Conservation (phyloP, 306 rosid species). For the Gastrolobium bilobum region DNA sequence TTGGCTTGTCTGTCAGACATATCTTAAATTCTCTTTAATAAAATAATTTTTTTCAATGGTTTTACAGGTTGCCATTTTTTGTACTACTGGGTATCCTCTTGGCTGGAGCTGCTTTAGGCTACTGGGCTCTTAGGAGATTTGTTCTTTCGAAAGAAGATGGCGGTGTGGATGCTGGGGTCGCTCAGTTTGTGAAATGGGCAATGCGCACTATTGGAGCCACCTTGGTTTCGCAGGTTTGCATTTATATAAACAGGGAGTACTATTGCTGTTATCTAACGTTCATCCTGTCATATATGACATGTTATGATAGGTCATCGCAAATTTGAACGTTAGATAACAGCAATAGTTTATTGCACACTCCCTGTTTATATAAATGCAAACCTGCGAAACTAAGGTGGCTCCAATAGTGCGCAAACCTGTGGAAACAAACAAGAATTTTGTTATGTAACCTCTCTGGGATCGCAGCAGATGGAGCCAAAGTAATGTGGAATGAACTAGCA, state of each 20-base stretch:
- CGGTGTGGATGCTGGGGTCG: conserved; percentile 75
- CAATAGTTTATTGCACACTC: background rate
- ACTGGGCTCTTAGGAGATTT: no score
- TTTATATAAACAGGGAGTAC: background rate
- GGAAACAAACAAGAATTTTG: conserved; percentile 76
- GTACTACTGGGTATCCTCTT: conserved; percentile 25
- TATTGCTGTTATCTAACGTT: conserved; percentile 10
- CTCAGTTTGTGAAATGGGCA: conserved; percentile 89
- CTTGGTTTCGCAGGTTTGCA: conserved; percentile 71
- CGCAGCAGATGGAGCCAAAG: conserved; percentile 65
- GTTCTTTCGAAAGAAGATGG: conserved; percentile 65
- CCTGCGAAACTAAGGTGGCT: conserved; percentile 70
- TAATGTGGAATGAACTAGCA: conserved; percentile 65
- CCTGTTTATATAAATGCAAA: conserved; percentile 42
- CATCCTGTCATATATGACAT: conserved; percentile 3
- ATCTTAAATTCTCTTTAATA: conserved; percentile 19
- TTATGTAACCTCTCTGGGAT: conserved; percentile 69
- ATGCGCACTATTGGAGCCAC: conserved; percentile 71
- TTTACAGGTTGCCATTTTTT: conserved; percentile 73
- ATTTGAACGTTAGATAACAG: conserved; percentile 11
- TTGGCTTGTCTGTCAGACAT: conserved; percentile 25
- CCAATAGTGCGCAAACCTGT: conserved; percentile 79
- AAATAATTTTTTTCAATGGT: conserved; percentile 32
- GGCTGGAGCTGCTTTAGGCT: conserved; percentile 49
- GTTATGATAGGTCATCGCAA: no score